Percentiles rank a stretch among this genome's conserved stretches.
Evolutionary conservation across 2,329 filamentous ascomycete species (phyloP).

Genomic region (Colletotrichum sansevieriae): DNA sequence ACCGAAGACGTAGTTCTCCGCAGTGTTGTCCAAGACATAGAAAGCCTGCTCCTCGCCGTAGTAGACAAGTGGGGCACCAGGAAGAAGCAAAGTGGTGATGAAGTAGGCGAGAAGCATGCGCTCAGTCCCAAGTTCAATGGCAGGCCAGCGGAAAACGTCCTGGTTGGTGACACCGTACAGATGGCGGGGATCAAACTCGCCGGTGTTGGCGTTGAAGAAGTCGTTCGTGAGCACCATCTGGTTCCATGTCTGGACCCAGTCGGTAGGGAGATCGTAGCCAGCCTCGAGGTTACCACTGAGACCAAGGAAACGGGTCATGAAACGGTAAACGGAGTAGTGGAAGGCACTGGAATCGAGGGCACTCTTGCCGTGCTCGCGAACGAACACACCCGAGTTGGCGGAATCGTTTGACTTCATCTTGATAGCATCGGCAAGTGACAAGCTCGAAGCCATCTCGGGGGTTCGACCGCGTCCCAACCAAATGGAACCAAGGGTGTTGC

Average conservation of each 20-base stretch:
- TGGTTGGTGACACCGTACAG: conserved; percentile 76
- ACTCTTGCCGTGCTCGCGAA: conserved; percentile 68
- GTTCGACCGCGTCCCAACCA: conserved; percentile 74
- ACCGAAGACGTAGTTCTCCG: conserved; percentile 74
- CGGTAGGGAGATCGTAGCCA: conserved; percentile 48
- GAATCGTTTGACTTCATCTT: conserved; percentile 39
- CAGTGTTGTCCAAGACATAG: conserved; percentile 74
- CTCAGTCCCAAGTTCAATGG: conserved; percentile 68
- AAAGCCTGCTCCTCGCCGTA: conserved; percentile 78
- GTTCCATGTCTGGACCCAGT: conserved; percentile 66
- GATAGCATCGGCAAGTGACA: conserved; percentile 40
- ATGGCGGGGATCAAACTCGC: conserved; percentile 72
- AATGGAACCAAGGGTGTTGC: conserved; percentile 70
- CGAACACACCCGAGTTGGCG: conserved; percentile 52
- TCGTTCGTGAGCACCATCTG: conserved; percentile 70
- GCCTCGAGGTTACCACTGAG: conserved; percentile 50
- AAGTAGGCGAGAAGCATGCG: conserved; percentile 69
- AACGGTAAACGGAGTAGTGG: conserved; percentile 52
- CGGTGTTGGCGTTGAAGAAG: conserved; percentile 70
- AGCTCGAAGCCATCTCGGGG: conserved; percentile 42
- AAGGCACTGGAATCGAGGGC: conserved; percentile 60
- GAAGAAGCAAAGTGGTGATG: conserved; percentile 70
- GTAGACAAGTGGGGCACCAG: conserved; percentile 70
- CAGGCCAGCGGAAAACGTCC: conserved; percentile 75
- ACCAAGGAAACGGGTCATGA: conserved; percentile 49